phyloP scores from a whole-genome alignment of 768 basidiomycete genomes.

The Pleurotus eryngii region DNA sequence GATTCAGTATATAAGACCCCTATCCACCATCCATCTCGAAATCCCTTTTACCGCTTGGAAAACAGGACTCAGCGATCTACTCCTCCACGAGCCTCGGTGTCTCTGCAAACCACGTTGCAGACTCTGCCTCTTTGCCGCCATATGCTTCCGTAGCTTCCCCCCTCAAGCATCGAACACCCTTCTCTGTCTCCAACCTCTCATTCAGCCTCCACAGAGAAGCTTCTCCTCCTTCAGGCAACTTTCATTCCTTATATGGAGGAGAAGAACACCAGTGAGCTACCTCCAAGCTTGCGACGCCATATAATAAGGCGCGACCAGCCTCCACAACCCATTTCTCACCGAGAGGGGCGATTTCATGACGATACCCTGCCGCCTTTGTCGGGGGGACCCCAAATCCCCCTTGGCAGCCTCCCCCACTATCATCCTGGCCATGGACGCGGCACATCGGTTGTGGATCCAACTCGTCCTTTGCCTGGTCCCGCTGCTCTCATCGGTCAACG shows the following conservation, averaged over 20 bases:
- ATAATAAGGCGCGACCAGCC: constrained; percentile 6
- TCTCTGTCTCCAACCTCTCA: neutral
- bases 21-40: neutral
- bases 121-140: constrained; percentile 1
- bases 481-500: constrained; percentile 14
- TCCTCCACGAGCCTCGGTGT: constrained; percentile 8
- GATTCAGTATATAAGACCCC: constrained; percentile 4
- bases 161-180: neutral
- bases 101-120: constrained; percentile 6
- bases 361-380: neutral
- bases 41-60: constrained; percentile 8
- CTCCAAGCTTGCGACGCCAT: constrained; percentile 6
- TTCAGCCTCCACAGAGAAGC: neutral
- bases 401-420: neutral
- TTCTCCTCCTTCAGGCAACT: constrained; percentile 6
- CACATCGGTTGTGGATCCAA: constrained; percentile 11
- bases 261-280: constrained; percentile 3
- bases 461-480: constrained; percentile 23
- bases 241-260: constrained; percentile 3
- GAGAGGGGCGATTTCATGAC: neutral
- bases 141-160: constrained; percentile 8
- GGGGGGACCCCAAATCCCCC: neutral
- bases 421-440: neutral
- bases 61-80: constrained; percentile 5
- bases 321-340: neutral